Conservation (phyloP, 2,329 filamentous ascomycete species). For the Colletotrichum liriopes region DNA sequence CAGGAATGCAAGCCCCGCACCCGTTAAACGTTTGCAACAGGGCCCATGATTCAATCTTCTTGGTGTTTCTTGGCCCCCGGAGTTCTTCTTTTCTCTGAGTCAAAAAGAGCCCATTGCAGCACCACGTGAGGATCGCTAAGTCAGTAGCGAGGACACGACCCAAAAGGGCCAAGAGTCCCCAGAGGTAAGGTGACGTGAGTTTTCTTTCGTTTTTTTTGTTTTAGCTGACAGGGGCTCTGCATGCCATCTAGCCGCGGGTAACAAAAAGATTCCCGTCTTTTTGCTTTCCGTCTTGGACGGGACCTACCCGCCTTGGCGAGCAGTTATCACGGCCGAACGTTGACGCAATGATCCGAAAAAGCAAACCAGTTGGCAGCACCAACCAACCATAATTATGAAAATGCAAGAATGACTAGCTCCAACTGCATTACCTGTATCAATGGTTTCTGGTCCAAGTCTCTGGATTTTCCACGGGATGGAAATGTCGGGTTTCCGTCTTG, state of each 20-base stretch:
- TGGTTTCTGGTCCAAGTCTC: too few species aligned
- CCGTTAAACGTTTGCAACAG: rapidly evolving
- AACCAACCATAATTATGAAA: too few species aligned
- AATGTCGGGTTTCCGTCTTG: too few species aligned
- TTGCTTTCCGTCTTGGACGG: neutral
- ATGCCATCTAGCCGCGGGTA: neutral
- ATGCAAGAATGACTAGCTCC: too few species aligned
- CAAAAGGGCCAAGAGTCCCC: neutral
- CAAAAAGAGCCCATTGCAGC: neutral
- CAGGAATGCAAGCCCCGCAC: neutral
- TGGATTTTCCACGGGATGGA: too few species aligned
- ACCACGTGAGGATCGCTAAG: neutral
- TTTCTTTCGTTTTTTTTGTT: neutral
- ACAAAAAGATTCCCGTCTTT: neutral
- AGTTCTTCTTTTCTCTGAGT: neutral
- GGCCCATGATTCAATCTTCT: neutral
- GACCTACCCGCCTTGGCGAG: neutral
- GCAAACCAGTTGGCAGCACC: too few species aligned
- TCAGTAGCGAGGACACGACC: neutral
- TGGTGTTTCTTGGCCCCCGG: neutral
- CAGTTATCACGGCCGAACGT: too few species aligned
- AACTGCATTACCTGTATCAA: too few species aligned
- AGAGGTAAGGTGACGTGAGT: neutral
- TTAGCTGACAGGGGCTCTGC: neutral
- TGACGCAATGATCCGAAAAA: too few species aligned